Evolutionary conservation across 345 rosid genomes (phyloP).

Genomic region (Eucalyptus polyanthemos): DNA sequence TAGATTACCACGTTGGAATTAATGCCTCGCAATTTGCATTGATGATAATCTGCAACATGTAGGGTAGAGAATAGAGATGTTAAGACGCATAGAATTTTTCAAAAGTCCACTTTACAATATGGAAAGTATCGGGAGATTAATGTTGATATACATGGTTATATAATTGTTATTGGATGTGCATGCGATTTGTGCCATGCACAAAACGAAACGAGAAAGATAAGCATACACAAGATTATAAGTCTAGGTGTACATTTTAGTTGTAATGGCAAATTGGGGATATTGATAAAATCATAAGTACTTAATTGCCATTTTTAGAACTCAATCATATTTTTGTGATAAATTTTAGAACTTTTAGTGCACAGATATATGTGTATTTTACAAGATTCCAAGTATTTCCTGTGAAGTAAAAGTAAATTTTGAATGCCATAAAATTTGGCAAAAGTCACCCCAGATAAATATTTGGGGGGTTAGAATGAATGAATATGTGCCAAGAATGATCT

Average conservation of each 20-base stretch:
- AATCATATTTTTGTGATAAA: too few relatives aligned
- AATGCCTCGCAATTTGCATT: too few relatives aligned
- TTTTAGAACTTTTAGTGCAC: too few relatives aligned
- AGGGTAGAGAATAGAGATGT: neutral
- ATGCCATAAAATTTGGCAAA: neutral
- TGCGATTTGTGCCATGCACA: too few relatives aligned
- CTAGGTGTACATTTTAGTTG: neutral
- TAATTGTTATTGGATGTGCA: neutral
- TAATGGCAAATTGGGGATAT: neutral
- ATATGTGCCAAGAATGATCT: neutral
- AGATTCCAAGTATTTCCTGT: too few relatives aligned
- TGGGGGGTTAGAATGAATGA: neutral
- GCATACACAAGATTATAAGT: neutral
- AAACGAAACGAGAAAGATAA: neutral
- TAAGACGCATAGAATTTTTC: neutral
- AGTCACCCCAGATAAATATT: neutral
- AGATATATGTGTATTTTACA: too few relatives aligned
- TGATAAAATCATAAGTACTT: too few relatives aligned
- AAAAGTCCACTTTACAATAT: neutral
- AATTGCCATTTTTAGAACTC: neutral
- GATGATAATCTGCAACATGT: too few relatives aligned
- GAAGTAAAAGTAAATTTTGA: neutral
- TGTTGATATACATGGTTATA: neutral
- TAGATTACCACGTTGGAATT: too few relatives aligned
- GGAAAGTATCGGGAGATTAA: neutral